Evolutionary conservation across 179 eudicot species (phyloP).

Genomic region (Silene noctiflora): DNA sequence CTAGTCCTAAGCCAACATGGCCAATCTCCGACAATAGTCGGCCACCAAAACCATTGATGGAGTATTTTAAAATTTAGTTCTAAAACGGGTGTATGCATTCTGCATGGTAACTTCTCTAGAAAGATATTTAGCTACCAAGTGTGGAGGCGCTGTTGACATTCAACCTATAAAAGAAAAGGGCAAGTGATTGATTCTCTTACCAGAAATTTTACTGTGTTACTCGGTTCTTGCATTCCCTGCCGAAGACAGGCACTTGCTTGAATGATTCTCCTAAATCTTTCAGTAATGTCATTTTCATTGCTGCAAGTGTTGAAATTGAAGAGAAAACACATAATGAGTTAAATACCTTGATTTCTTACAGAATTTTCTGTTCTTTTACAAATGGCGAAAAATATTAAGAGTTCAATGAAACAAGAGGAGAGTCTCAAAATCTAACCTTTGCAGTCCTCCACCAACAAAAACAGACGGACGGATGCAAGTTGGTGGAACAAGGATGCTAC

Average conservation of each 20-base stretch:
- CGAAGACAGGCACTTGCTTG: slow-evolving; percentile 70
- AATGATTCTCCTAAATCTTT: slow-evolving; percentile 66
- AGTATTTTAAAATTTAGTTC: not conserved
- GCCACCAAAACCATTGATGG: not conserved
- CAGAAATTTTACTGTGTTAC: slow-evolving; percentile 35
- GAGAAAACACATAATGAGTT: slow-evolving; percentile 10
- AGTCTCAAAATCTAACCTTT: slow-evolving; percentile 43
- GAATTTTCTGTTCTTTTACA: not conserved
- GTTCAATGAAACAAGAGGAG: not conserved
- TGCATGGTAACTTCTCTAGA: not conserved
- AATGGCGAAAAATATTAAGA: not conserved
- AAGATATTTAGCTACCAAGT: not conserved
- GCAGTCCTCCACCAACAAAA: slow-evolving; percentile 67
- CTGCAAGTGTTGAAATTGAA: slow-evolving; percentile 42
- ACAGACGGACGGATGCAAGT: slow-evolving; percentile 88
- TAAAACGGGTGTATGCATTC: not conserved
- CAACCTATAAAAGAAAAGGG: not conserved
- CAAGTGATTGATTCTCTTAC: slow-evolving; percentile 34
- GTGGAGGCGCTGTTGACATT: not conserved
- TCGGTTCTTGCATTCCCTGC: slow-evolving; percentile 50
- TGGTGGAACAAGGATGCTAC: slow-evolving; percentile 75
- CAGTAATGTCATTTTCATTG: slow-evolving; percentile 84
- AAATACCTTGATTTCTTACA: not conserved
- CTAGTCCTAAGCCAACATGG: not conserved
- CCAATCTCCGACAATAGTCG: not conserved